A percentile compares a stretch with the other conserved stretches of the same genome.
Conservation (phyloP, 768 basidiomycete genomes). For the Kwoniella bestiolae region DNA sequence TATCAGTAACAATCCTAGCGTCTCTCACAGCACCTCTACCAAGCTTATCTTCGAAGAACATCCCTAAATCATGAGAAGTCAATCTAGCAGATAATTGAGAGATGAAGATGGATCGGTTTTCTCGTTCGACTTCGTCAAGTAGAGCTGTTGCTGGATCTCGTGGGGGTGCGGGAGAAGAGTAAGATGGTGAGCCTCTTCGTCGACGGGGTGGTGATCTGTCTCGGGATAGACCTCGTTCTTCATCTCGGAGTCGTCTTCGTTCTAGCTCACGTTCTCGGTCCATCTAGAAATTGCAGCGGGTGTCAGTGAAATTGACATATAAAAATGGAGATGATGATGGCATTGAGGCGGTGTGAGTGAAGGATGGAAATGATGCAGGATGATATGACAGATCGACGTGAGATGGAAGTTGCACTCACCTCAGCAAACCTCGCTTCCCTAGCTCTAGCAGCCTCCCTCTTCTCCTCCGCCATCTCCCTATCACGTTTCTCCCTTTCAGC, state of each 20-base stretch:
- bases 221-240: slow-evolving; percentile 9
- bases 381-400: too few relatives aligned
- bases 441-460: slow-evolving; percentile 35
- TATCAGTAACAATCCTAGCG: slow-evolving; percentile 92
- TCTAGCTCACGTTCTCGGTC: slow-evolving; percentile 38
- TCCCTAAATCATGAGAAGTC: slow-evolving; percentile 94
- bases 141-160: slow-evolving; percentile 46
- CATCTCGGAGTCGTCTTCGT: slow-evolving; percentile 19
- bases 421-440: slow-evolving; percentile 32
- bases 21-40: slow-evolving; percentile 94
- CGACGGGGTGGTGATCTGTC: slow-evolving; percentile 37
- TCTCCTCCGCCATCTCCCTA: slow-evolving; percentile 48
- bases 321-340: too few relatives aligned
- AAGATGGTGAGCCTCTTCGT: slow-evolving; percentile 32
- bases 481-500: slow-evolving; percentile 47
- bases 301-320: background rate
- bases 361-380: too few relatives aligned
- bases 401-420: slow-evolving; percentile 11
- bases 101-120: slow-evolving; percentile 97
- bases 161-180: slow-evolving; percentile 19
- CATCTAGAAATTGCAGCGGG: slow-evolving; percentile 22
- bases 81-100: slow-evolving; percentile 96
- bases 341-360: too few relatives aligned
- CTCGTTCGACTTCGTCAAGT: slow-evolving; percentile 91
- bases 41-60: slow-evolving; percentile 97